Percentiles rank a stretch among this genome's conserved stretches.
Conservation (phyloP, 208 protist genomes). For the Sergeia podlipaevii region DNA sequence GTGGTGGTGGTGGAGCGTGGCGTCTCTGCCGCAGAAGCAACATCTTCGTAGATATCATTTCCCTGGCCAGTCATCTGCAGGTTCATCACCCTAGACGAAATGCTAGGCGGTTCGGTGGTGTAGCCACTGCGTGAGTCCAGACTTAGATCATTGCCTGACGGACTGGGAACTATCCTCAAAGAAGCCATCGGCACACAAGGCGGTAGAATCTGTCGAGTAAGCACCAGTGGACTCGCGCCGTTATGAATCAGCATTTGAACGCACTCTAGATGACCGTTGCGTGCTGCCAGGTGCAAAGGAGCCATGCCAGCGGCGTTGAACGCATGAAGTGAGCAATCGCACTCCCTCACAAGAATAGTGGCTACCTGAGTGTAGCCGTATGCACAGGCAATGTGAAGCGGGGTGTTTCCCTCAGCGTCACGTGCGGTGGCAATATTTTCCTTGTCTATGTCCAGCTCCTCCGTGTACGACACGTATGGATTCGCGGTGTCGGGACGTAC, state of each 20-base stretch:
- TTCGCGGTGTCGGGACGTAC: conserved; percentile 23
- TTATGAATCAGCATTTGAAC: conserved; percentile 20
- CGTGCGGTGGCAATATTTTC: conserved; percentile 11
- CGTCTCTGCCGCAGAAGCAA: no score
- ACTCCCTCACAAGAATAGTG: conserved; percentile 26
- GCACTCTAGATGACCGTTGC: conserved; percentile 30
- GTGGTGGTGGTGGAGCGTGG: conserved; percentile 11
- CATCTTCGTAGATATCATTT: no score
- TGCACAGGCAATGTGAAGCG: conserved; percentile 41
- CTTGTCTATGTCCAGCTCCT: conserved; percentile 22
- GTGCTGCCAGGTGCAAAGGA: conserved; percentile 40
- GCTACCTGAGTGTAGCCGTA: conserved; percentile 25
- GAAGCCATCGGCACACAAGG: no score
- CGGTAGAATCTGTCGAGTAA: no score
- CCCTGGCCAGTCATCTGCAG: no score
- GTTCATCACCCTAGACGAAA: no score
- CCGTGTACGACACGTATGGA: conserved; percentile 21
- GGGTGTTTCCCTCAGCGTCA: conserved; percentile 34
- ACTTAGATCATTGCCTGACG: no score
- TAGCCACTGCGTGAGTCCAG: no score
- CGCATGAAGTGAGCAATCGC: conserved; percentile 26
- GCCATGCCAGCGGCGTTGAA: conserved; percentile 33
- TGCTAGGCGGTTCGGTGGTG: no score
- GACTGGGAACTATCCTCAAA: no score
- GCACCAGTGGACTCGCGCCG: conserved; percentile 18